These are phyloP conservation scores for Neopestalotiopsis clavispora DNA, from an alignment of 2,329 filamentous ascomycete genomes.

Conservation along the genomic window DNA sequence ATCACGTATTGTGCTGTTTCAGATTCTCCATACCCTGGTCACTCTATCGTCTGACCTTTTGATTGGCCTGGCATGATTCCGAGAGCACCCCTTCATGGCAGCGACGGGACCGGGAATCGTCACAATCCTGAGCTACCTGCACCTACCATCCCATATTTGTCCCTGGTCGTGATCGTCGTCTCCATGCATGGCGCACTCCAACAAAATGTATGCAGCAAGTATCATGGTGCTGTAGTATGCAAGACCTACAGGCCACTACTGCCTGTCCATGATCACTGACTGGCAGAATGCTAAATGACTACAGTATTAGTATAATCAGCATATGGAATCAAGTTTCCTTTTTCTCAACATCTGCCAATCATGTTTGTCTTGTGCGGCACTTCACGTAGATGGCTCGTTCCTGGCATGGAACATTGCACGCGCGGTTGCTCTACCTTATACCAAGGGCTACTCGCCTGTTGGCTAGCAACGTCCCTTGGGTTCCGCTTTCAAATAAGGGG, in stretches of 20 bases:
- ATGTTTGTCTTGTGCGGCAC: not conserved
- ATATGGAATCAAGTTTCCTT: not conserved
- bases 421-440: not conserved
- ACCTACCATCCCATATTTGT: conserved; percentile 1
- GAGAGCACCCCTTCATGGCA: not conserved
- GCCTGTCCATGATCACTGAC: no score
- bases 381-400: not conserved
- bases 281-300: no score
- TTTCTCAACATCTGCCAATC: not conserved
- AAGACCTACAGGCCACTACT: no score
- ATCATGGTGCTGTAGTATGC: no score
- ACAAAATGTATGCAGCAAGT: not conserved
- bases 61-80: conserved; percentile 12
- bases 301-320: not conserved
- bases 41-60: conserved; percentile 4
- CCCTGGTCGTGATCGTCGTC: not conserved
- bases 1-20: conserved; percentile 2
- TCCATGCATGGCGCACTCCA: not conserved
- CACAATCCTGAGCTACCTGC: not conserved
- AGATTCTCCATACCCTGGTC: conserved; percentile 3
- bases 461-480: no score
- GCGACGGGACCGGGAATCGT: not conserved
- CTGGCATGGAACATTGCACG: not conserved
- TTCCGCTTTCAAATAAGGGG: not conserved
- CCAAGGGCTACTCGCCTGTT: no score